These are phyloP conservation scores for Endocalyx cinctus DNA, from an alignment of 2,329 filamentous ascomycete species.

Conservation along the genomic window DNA sequence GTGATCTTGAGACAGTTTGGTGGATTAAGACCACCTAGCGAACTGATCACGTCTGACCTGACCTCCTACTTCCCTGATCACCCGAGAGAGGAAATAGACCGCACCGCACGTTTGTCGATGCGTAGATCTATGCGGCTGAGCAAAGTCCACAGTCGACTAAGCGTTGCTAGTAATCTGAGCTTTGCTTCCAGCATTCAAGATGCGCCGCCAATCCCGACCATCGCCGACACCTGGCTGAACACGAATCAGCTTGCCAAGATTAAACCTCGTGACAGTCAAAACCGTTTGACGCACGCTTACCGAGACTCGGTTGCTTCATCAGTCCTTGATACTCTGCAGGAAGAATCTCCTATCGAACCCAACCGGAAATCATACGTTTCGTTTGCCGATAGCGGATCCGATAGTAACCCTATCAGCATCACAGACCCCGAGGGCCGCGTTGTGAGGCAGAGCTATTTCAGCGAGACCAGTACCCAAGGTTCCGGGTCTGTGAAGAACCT, in stretches of 20 bases:
- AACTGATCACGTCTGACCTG: slow-evolving; percentile 93
- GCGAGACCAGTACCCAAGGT: slow-evolving; percentile 69
- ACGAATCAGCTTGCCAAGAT: slow-evolving; percentile 50
- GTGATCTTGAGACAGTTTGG: slow-evolving; percentile 74
- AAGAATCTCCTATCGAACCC: slow-evolving; percentile 81
- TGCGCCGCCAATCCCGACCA: slow-evolving; percentile 90
- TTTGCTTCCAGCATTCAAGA: slow-evolving; percentile 89
- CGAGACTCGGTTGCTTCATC: slow-evolving; percentile 87
- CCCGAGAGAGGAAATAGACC: slow-evolving; percentile 88
- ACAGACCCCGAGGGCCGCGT: slow-evolving; percentile 71
- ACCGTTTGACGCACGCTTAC: slow-evolving; percentile 56
- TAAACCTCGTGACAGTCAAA: slow-evolving; percentile 37
- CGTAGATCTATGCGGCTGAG: slow-evolving; percentile 86
- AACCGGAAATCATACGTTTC: slow-evolving; percentile 97
- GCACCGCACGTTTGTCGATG: slow-evolving; percentile 88
- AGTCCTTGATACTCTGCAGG: slow-evolving; percentile 81
- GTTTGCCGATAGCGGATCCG: slow-evolving; percentile 70
- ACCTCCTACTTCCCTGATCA: slow-evolving; percentile 98
- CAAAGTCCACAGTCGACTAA: slow-evolving; percentile 86
- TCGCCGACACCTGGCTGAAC: slow-evolving; percentile 87
- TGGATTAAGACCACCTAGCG: slow-evolving; percentile 86
- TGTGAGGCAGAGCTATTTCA: slow-evolving; percentile 74
- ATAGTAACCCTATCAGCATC: slow-evolving; percentile 64
- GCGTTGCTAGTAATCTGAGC: slow-evolving; percentile 89
- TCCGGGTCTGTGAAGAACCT: slow-evolving; percentile 77